Conservation (phyloP, 202 grass and related monocot genomes). For the Hordeum pubiflorum region DNA sequence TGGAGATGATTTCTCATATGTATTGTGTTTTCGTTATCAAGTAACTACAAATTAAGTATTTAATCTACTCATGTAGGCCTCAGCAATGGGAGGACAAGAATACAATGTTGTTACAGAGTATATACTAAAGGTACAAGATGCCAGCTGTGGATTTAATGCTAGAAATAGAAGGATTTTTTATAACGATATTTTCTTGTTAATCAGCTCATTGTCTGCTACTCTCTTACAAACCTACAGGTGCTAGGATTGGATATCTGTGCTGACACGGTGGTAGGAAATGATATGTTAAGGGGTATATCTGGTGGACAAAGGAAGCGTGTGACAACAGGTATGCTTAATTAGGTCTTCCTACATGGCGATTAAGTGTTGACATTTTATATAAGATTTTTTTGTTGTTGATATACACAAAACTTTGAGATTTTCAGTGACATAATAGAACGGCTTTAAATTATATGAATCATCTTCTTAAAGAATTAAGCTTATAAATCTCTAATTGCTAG, state of each 20-base stretch:
- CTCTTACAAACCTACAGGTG: constrained; percentile 36
- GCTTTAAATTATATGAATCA: no score
- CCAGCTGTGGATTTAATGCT: not conserved
- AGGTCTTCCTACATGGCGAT: no score
- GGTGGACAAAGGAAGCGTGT: constrained; percentile 91
- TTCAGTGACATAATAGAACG: no score
- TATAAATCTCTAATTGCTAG: constrained; percentile 27
- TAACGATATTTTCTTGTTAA: not conserved
- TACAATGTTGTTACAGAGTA: constrained; percentile 68
- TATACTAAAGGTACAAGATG: constrained; percentile 61
- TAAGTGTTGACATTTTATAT: no score
- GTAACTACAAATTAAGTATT: not conserved
- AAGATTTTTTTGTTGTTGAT: no score
- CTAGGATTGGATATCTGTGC: constrained; percentile 81
- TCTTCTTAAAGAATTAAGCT: not conserved
- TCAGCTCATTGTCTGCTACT: constrained; percentile 15
- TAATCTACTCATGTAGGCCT: constrained; percentile 35
- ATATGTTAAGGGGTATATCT: constrained; percentile 91
- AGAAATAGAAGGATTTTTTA: not conserved
- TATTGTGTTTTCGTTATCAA: not conserved
- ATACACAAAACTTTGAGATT: no score
- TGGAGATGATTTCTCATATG: not conserved
- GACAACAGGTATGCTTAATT: constrained; percentile 55
- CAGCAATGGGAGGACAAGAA: constrained; percentile 66
- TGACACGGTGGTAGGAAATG: constrained; percentile 82